Evolutionary conservation across 163 green algal genomes (phyloP).

Genomic region (Coccomyxa subellipsoidea): DNA sequence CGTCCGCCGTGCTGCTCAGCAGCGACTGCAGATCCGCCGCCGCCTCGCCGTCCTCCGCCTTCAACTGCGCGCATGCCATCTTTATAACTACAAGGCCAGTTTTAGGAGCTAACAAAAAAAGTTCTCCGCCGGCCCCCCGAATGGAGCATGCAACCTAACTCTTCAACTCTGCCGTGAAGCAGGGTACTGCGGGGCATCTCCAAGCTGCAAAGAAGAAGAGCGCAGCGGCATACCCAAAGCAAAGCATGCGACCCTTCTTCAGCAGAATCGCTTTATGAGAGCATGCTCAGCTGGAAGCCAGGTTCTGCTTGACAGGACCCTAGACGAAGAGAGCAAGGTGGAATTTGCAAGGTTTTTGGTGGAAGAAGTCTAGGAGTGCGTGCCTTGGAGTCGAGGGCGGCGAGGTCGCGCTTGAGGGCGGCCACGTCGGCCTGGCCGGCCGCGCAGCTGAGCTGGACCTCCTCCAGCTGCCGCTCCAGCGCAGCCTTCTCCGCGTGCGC

Average conservation of each 20-base stretch:
- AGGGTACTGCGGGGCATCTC: too few species aligned
- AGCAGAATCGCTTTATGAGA: too few species aligned
- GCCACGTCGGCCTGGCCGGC: conserved; percentile 23
- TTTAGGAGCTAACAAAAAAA: not conserved
- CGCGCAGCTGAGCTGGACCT: conserved; percentile 16
- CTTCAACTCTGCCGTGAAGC: too few species aligned
- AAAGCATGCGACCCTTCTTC: too few species aligned
- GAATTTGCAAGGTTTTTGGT: too few species aligned
- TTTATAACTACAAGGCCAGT: not conserved
- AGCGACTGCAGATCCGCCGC: conserved; percentile 22
- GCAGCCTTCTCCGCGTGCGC: conserved; percentile 15
- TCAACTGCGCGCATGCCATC: not conserved
- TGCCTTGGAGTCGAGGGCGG: not conserved
- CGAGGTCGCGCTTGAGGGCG: conserved; percentile 15
- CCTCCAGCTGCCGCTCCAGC: conserved; percentile 25
- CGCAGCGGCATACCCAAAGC: too few species aligned
- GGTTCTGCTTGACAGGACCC: too few species aligned
- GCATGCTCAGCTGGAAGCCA: too few species aligned
- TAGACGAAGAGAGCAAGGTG: too few species aligned
- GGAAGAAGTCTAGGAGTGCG: not conserved
- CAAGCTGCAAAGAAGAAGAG: too few species aligned
- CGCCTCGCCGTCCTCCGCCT: conserved; percentile 13
- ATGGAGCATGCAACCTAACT: too few species aligned
- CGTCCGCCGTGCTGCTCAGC: conserved; percentile 19
- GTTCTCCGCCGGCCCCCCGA: too few species aligned